A percentile compares a stretch with the other conserved stretches of the same genome.
Conservation (phyloP, 164 flowering plant genomes). For the Umbellularia californica region DNA sequence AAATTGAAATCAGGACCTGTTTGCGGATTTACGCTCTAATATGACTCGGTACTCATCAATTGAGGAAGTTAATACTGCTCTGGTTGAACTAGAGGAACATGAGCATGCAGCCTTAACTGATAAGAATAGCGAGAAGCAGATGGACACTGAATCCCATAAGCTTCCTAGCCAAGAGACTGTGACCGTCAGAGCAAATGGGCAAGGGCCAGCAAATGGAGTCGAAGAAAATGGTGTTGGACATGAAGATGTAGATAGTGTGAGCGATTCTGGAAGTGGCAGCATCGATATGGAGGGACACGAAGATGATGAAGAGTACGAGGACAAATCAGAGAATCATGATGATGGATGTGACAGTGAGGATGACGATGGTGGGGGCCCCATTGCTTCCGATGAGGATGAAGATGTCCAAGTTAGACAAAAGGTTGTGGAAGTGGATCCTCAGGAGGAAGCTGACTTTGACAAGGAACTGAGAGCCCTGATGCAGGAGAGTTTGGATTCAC, state of each 20-base stretch:
- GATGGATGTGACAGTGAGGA: slow-evolving; percentile 61
- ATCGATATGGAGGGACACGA: slow-evolving; percentile 47
- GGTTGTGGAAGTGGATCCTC: slow-evolving; percentile 62
- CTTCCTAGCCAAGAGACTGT: slow-evolving; percentile 30
- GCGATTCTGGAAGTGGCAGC: slow-evolving; percentile 77
- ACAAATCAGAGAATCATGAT: slow-evolving; percentile 44
- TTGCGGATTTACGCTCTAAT: slow-evolving; percentile 82
- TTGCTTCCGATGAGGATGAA: slow-evolving; percentile 84
- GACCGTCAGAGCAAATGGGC: slow-evolving; percentile 40
- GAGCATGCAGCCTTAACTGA: slow-evolving; percentile 49
- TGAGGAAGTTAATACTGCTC: slow-evolving; percentile 80
- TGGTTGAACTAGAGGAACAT: slow-evolving; percentile 75
- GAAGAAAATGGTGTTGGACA: slow-evolving; percentile 64
- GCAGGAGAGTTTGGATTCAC: slow-evolving; percentile 94
- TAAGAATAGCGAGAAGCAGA: slow-evolving; percentile 55
- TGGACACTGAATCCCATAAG: slow-evolving; percentile 46
- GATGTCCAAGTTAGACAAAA: slow-evolving; percentile 82
- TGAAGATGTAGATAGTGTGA: slow-evolving; percentile 60
- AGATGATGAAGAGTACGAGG: slow-evolving; percentile 65
- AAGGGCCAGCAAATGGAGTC: slow-evolving; percentile 40
- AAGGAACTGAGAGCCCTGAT: slow-evolving; percentile 76
- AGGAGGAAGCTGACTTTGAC: slow-evolving; percentile 84
- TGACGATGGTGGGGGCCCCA: slow-evolving; percentile 54
- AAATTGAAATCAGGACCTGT: slow-evolving; percentile 63
- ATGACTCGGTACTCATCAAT: slow-evolving; percentile 76